Evolutionary conservation across 164 flowering plant species (phyloP).

Genomic region (Magnolia kwangsiensis): DNA sequence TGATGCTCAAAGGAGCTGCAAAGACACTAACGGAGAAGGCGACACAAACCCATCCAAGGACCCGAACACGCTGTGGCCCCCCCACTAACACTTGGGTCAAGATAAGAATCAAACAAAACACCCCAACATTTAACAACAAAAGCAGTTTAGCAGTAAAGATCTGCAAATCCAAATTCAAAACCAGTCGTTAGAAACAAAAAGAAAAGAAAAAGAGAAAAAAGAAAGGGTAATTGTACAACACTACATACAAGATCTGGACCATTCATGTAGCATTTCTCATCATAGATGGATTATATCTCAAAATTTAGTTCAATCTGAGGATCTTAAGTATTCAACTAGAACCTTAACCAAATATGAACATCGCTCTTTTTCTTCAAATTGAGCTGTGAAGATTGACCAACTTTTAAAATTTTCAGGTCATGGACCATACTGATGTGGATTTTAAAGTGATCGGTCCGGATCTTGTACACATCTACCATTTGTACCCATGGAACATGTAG

Average conservation of each 20-base stretch:
- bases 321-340: too few relatives aligned
- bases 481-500: background rate
- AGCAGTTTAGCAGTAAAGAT: conserved; percentile 45
- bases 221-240: background rate
- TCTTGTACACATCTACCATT: background rate
- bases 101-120: conserved; percentile 42
- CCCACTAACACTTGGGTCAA: conserved; percentile 35
- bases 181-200: background rate
- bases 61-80: conserved; percentile 30
- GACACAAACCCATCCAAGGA: conserved; percentile 74
- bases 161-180: conserved; percentile 28
- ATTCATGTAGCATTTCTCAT: too few relatives aligned
- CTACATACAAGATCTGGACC: background rate
- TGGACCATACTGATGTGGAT: background rate
- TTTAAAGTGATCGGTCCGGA: too few relatives aligned
- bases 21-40: conserved; percentile 59
- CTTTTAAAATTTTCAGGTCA: background rate
- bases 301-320: too few relatives aligned
- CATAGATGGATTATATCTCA: too few relatives aligned
- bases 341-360: too few relatives aligned
- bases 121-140: conserved; percentile 40
- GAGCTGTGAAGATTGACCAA: background rate
- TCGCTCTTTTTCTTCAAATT: too few relatives aligned
- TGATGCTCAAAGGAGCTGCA: conserved; percentile 69
- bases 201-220: background rate